Conservation (phyloP, 169 alveolate genomes). For the Amoebophrya sp. region DNA sequence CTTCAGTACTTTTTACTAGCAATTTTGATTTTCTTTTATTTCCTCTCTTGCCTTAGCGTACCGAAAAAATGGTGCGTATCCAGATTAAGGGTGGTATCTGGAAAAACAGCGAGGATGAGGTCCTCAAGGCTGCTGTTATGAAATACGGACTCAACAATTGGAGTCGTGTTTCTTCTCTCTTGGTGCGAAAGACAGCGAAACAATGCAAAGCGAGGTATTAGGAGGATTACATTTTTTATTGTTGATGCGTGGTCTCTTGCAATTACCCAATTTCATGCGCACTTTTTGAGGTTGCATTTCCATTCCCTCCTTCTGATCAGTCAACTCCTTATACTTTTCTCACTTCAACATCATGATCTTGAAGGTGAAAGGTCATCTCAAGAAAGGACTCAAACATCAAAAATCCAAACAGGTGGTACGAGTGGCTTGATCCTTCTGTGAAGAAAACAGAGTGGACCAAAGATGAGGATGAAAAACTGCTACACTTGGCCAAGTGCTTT, state of each 20-base stretch:
- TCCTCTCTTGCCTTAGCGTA: neutral
- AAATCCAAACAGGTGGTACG: constrained; percentile 74
- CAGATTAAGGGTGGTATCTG: constrained; percentile 98
- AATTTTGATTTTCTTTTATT: neutral
- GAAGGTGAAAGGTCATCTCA: too few relatives aligned
- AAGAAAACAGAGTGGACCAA: constrained; percentile 96
- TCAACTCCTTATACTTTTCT: too few relatives aligned
- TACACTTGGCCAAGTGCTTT: constrained; percentile 90
- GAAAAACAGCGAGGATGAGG: constrained; percentile 99
- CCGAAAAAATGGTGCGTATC: constrained; percentile 77
- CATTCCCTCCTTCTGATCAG: too few relatives aligned
- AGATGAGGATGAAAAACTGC: constrained; percentile 94
- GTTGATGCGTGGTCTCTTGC: too few relatives aligned
- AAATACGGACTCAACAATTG: constrained; percentile 99
- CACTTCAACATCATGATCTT: too few relatives aligned
- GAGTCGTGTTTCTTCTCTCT: constrained; percentile 96
- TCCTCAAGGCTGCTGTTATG: constrained; percentile 99
- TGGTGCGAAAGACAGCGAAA: constrained; percentile 58
- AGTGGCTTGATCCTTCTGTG: constrained; percentile 95
- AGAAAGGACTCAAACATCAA: too few relatives aligned
- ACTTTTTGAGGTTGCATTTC: too few relatives aligned
- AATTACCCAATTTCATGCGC: too few relatives aligned
- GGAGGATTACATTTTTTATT: too few relatives aligned
- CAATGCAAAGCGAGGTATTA: neutral
- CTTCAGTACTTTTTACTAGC: neutral